Evolutionary conservation across 2,329 filamentous ascomycete genomes (phyloP).

Genomic region (Pleoardoris graminearum): DNA sequence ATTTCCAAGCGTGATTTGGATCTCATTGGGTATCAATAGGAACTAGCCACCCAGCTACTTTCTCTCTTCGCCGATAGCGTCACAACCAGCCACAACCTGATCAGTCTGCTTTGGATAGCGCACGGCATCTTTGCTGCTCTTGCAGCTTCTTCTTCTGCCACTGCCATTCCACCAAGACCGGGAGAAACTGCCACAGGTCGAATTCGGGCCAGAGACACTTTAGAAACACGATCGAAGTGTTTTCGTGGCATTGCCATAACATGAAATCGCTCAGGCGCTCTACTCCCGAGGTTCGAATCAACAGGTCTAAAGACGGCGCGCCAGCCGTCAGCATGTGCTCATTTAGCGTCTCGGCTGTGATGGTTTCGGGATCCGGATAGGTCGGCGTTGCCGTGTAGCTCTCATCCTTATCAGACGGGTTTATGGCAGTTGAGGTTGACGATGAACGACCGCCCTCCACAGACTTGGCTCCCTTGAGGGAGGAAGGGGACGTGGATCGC

Average conservation of each 20-base stretch:
- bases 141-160: constrained; percentile 57
- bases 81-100: constrained; percentile 2
- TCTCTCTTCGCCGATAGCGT: background rate
- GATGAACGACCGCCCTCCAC: constrained; percentile 37
- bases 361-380: constrained; percentile 78
- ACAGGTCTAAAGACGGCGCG: constrained; percentile 84
- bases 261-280: constrained; percentile 94
- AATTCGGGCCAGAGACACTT: constrained; percentile 96
- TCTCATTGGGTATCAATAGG: constrained; percentile 23
- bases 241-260: constrained; percentile 96
- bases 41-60: background rate
- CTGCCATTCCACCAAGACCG: constrained; percentile 90
- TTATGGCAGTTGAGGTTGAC: constrained; percentile 46
- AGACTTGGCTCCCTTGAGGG: constrained; percentile 40
- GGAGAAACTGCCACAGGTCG: constrained; percentile 88
- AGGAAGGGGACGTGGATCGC: constrained; percentile 41
- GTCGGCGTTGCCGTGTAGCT: constrained; percentile 15
- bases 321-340: constrained; percentile 86
- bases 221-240: constrained; percentile 90
- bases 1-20: background rate
- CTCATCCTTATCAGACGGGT: constrained; percentile 39
- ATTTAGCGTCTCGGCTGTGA: constrained; percentile 79
- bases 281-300: constrained; percentile 91
- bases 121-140: constrained; percentile 40
- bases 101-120: constrained; percentile 33